phyloP scores from a whole-genome alignment of 2,329 filamentous ascomycete genomes.

The Triangularia setosa region DNA sequence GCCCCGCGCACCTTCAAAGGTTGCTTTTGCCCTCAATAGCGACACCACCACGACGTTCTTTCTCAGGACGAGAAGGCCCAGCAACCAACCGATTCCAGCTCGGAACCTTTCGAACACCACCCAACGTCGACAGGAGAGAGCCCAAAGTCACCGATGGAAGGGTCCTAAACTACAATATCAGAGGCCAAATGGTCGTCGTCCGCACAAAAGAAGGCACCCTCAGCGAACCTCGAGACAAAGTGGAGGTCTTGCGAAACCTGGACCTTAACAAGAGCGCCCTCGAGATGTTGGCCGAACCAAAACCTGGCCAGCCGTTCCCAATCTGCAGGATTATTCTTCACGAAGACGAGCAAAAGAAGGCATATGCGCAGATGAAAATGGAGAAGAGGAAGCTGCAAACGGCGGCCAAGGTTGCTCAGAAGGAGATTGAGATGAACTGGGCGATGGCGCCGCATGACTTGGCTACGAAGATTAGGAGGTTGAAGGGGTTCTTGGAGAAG shows the following conservation, averaged over 20 bases:
- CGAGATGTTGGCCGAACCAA: conserved; percentile 12
- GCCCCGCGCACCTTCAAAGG: conserved; percentile 24
- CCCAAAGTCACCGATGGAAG: background rate
- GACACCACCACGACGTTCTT: background rate
- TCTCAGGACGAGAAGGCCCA: background rate
- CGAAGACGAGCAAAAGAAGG: background rate
- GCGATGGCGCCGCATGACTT: conserved; percentile 75
- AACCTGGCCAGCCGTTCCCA: background rate
- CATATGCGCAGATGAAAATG: conserved; percentile 23
- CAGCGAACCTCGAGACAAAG: conserved; percentile 37
- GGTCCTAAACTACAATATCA: conserved; percentile 43
- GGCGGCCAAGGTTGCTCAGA: conserved; percentile 47
- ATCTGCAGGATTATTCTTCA: background rate
- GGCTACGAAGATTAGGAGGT: conserved; percentile 62
- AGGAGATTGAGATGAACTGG: conserved; percentile 90
- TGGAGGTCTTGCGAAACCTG: conserved; percentile 39
- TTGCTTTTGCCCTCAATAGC: conserved; percentile 15
- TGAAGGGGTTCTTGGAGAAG: conserved; percentile 66
- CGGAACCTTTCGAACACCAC: background rate
- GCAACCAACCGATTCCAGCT: background rate
- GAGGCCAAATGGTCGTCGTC: conserved; percentile 38
- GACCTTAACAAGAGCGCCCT: conserved; percentile 24
- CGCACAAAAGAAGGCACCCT: conserved; percentile 36
- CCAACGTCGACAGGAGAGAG: background rate
- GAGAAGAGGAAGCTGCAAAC: conserved; percentile 33